Base-by-base conservation (phyloP, 345 rosid species). In the Citrus sp. region DNA sequence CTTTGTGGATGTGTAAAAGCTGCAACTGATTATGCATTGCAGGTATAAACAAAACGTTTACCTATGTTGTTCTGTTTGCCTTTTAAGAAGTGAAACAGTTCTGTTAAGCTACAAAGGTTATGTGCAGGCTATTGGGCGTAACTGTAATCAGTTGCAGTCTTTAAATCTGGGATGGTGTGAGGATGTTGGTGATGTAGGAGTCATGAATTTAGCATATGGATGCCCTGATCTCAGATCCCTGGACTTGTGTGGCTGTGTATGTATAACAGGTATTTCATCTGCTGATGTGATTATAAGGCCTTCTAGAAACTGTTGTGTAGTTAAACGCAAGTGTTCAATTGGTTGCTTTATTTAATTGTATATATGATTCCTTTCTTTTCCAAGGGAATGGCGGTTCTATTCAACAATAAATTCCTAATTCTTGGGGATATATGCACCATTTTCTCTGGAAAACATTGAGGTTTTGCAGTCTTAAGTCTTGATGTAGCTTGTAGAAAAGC, bases 131-230 rank as follows among this genome's bases (percentile, higher is more conserved):
- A 90, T 94, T 82, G 99, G 98, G 63, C 85, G 80, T 58, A 88
- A 94, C 89, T 94, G 98, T 73, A 88, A 68, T 30, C 83, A 86
- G 83, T 46, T 96, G 86, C 98, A 91, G 80, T 85, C 88, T 51
- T 78, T 96, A 67, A 96, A 90, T 83, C 89, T 96, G 56, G 99
- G 99, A 70, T 96, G 99, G 99, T 96, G 98, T 67, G 99, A 96
- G 74, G 83, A 90, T 78, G 95, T 94, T 62, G 85, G 95, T 61
- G 99, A 94, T 85, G 72, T 67, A 34, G 99, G 99, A 24, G 98
- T 96, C 24, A 85, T 87, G 92, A 89, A 90, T 84, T 84, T 96
- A 84, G 98, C 98, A 67, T 82, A 83, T 74, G 95, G 98, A 68
- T 96, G 99, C 56, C 98, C 98, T 22, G 95, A 94, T 76, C 95